Evolutionary conservation across 2,329 filamentous ascomycete species (phyloP), one percentile per base, ranked within the genome.

Genomic region (Parasarocladium wereldwijsianum): DNA sequence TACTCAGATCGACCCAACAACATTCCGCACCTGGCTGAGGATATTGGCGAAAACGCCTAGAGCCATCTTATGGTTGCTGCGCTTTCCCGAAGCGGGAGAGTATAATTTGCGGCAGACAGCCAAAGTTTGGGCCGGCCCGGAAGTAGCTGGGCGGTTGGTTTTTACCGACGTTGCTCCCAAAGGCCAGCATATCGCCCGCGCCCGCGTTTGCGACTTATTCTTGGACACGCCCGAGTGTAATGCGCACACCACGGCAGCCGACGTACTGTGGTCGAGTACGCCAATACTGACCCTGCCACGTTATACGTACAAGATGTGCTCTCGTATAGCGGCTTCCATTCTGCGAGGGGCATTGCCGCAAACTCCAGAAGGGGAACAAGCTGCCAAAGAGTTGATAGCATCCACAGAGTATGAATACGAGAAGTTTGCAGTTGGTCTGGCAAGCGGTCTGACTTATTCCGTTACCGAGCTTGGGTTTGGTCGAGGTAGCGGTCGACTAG

Each of bases 291-390:
- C 90, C 0, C 64, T 90, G 17, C 86, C 90, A 8, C 72, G 90
- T 20, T 94, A 96, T 51, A 71, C 80, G 29, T 94, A 94, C 57
- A 98, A 98, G 55, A 98, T 98, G 90, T 98, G 90, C 54, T 93
- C 84, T 24, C 80, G 90, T 32, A 98, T 98, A 80, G 90, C 87
- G 6, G 86, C 90, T 6, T 93, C 84, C 8, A 96, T 98, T 33
- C 64, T 98, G 17, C 81, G 75, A 39, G 90, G 90, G 11, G 90
- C 90, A 0, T 58, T 98, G 4, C 90, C 90, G 0, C 77, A 74
- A 40, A 65, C 61, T 1, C 55, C 61, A 2, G 70, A 73, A n/a
- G 85, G 87, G 3, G 56, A 59, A 6, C 60, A 58, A 34, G 81
- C 79, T 1, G 77, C 77, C 1, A 50, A 56, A 12, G 84, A 94